phyloP scores from a whole-genome alignment of 1,284 basidiomycete genomes.

The Microbotryum intermedium region DNA sequence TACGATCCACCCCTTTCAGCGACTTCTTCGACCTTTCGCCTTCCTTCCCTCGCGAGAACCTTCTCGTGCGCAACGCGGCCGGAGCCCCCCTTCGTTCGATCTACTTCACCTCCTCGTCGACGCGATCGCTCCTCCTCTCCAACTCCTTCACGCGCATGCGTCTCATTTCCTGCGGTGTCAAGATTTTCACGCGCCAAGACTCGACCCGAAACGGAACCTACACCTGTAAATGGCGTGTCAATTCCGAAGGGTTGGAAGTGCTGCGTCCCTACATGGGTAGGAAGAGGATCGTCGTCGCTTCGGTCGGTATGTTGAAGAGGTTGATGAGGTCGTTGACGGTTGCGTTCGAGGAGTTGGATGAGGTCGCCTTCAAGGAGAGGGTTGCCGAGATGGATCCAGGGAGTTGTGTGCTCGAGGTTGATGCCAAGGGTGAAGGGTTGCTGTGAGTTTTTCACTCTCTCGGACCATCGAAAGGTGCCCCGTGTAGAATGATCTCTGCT shows the following conservation, averaged over 20 bases:
- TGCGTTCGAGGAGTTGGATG: slow-evolving; percentile 51
- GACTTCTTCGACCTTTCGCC: slow-evolving; percentile 63
- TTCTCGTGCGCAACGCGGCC: slow-evolving; percentile 77
- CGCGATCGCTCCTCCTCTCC: slow-evolving; percentile 59
- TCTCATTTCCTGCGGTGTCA: slow-evolving; percentile 83
- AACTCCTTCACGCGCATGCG: slow-evolving; percentile 82
- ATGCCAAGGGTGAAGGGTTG: slow-evolving; percentile 48
- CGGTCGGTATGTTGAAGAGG: slow-evolving; percentile 54
- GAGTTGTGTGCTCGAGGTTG: slow-evolving; percentile 63
- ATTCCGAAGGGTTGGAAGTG: slow-evolving; percentile 75
- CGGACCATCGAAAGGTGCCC: too few relatives aligned
- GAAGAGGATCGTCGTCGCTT: slow-evolving; percentile 54
- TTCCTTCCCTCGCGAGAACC: slow-evolving; percentile 65
- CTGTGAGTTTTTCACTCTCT: slow-evolving; percentile 45
- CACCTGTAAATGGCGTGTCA: slow-evolving; percentile 53
- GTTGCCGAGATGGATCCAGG: slow-evolving; percentile 50
- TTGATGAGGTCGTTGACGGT: slow-evolving; percentile 41
- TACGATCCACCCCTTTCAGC: slow-evolving; percentile 41
- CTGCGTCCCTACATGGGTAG: slow-evolving; percentile 69
- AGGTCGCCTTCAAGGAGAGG: slow-evolving; percentile 48
- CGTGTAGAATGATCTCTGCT: neutral
- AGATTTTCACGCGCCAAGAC: slow-evolving; percentile 55
- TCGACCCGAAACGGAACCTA: slow-evolving; percentile 41
- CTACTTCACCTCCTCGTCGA: slow-evolving; percentile 79
- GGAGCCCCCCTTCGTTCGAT: slow-evolving; percentile 70